Evolutionary conservation across 306 rosid species (phyloP), one percentile per base, ranked within the genome.

Genomic region (Comarum palustre): DNA sequence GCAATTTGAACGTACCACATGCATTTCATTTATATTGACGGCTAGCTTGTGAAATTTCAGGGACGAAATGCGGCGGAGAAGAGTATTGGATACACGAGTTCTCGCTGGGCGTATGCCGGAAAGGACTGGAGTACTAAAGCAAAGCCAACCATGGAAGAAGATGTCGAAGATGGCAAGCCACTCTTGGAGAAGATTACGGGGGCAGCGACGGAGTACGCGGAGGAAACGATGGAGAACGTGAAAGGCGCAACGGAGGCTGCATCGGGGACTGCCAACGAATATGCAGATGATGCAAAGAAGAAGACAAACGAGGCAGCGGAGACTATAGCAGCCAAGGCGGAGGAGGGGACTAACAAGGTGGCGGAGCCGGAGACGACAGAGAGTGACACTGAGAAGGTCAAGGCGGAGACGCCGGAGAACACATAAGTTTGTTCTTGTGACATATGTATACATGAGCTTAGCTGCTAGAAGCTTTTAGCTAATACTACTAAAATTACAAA

Each of bases 271-370:
- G 76, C 88, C 0, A 81, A 69, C n/a, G 82, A 81, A n/a, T 9
- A 75, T 0, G 87, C 84, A n/a, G 90, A 85, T 77, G 82, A 71
- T 57, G 85, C 77, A 0, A 87, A 82, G 78, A 69, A 84, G 66
- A 66, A 81, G 3, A 47, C 57, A 0, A 48, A 68, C 7, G 79
- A 77, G 20, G 64, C 58, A 25, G 74, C 81, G 10, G 8, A 24
- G 2, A 34, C 76, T 10, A 72, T 64, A 14, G 36, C 36, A 4
- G 87, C 78, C 19, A 80, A 73, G 72, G 62, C 24, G 2, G 59
- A 67, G 52, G 84, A 77, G 68, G 88, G 71, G 6, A 19, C 77
- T 4, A 63, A 52, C 2, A 68, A 7, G 19, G 81, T 76, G 0
- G 77, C 7, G 34, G 34, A 22, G 34, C 62, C 46, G 50, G 83